Evolutionary conservation across 371 early-diverging fungal genomes (phyloP).

Genomic region (Actinomortierella ambigua): DNA sequence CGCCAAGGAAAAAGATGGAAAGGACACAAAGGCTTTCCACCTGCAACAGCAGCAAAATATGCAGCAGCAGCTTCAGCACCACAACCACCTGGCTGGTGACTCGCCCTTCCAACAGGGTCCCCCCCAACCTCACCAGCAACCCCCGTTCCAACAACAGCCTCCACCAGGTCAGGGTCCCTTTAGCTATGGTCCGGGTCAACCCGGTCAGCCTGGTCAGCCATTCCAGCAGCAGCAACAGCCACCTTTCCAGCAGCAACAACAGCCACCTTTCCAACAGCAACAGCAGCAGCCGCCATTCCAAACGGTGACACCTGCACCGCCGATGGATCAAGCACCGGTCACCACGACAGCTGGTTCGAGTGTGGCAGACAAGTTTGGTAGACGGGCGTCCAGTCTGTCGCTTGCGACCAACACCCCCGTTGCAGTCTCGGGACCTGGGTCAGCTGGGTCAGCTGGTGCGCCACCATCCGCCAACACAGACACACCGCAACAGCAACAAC

Average conservation of each 20-base stretch:
- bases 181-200: not conserved
- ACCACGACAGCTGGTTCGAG: too few relatives aligned
- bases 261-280: not conserved
- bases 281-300: not conserved
- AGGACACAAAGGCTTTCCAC: not conserved
- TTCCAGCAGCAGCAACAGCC: conserved; percentile 1
- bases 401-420: too few relatives aligned
- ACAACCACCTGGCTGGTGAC: too few relatives aligned
- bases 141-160: not conserved
- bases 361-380: too few relatives aligned
- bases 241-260: not conserved
- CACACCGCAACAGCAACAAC: not conserved
- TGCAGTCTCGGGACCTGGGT: too few relatives aligned
- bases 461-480: too few relatives aligned
- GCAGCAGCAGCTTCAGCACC: not conserved
- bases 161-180: not conserved
- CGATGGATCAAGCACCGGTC: too few relatives aligned
- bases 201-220: not conserved
- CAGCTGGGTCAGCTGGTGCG: too few relatives aligned
- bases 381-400: too few relatives aligned
- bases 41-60: not conserved
- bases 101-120: not conserved
- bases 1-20: not conserved
- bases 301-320: too few relatives aligned
- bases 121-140: not conserved